Conservation (phyloP, 1,284 basidiomycete genomes). For the Somion occarium region DNA sequence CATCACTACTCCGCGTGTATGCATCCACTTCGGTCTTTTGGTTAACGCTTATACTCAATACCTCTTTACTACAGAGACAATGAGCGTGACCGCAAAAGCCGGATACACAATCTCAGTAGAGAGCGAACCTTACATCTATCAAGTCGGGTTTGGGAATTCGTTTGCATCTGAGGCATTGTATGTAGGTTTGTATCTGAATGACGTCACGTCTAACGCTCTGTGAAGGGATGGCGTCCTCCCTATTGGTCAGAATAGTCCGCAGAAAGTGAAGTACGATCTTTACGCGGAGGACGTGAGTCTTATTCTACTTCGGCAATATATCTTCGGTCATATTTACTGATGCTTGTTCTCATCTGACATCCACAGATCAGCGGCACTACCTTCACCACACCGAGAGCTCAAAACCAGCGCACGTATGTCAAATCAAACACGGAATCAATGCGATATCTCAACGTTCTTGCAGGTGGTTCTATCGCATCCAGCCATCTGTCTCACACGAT, state of each 20-base stretch:
- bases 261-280: slow-evolving; percentile 55
- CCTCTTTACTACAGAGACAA: too few species aligned
- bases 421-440: not conserved
- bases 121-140: slow-evolving; percentile 53
- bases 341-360: too few species aligned
- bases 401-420: slow-evolving; percentile 6
- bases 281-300: slow-evolving; percentile 51
- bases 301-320: not conserved
- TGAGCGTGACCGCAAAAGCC: slow-evolving; percentile 29
- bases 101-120: slow-evolving; percentile 36
- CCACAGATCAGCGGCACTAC: slow-evolving; percentile 7
- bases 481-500: slow-evolving; percentile 6
- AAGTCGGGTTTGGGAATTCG: slow-evolving; percentile 49
- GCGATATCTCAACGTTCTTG: not conserved
- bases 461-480: slow-evolving; percentile 9
- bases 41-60: too few species aligned
- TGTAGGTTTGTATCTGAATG: slow-evolving; percentile 15
- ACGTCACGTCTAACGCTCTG: not conserved
- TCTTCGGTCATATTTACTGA: not conserved
- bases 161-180: slow-evolving; percentile 52
- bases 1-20: too few species aligned
- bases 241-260: slow-evolving; percentile 54
- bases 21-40: too few species aligned
- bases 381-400: slow-evolving; percentile 2
- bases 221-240: slow-evolving; percentile 50